Conservation (phyloP, 805 yeast genomes). For the Nakazawaea ambrosiae region DNA sequence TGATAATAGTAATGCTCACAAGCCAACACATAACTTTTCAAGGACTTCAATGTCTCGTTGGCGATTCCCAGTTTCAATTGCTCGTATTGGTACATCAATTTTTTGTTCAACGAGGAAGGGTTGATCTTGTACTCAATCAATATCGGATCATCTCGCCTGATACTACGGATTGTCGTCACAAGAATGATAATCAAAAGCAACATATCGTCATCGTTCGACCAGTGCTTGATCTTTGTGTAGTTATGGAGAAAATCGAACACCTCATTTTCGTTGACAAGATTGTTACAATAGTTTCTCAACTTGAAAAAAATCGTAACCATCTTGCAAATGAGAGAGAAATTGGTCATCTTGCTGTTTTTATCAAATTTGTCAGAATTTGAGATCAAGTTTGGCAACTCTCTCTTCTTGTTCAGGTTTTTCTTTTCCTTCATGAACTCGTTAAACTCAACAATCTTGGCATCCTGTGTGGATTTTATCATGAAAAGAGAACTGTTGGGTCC, state of each 20-base stretch:
- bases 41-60: constrained; percentile 39
- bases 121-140: constrained; percentile 17
- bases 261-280: constrained; percentile 29
- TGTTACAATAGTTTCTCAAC: constrained; percentile 29
- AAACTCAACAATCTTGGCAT: constrained; percentile 14
- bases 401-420: constrained; percentile 21
- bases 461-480: constrained; percentile 34
- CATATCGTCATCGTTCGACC: constrained; percentile 45
- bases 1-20: constrained; percentile 44
- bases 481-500: constrained; percentile 44
- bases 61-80: constrained; percentile 38
- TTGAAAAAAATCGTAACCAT: constrained; percentile 37
- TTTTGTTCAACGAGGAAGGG: constrained; percentile 18
- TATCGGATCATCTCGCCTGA: constrained; percentile 21
- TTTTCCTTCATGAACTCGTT: constrained; percentile 22
- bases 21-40: constrained; percentile 42
- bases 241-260: constrained; percentile 30
- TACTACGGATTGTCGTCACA: constrained; percentile 29
- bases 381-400: constrained; percentile 20
- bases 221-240: constrained; percentile 26
- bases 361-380: constrained; percentile 7
- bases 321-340: constrained; percentile 25
- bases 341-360: constrained; percentile 16
- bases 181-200: constrained; percentile 38
- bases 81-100: constrained; percentile 33